These are phyloP conservation scores for Papilionanthe hybrid DNA, from an alignment of 116 monocot genomes.

Conservation along the genomic window DNA sequence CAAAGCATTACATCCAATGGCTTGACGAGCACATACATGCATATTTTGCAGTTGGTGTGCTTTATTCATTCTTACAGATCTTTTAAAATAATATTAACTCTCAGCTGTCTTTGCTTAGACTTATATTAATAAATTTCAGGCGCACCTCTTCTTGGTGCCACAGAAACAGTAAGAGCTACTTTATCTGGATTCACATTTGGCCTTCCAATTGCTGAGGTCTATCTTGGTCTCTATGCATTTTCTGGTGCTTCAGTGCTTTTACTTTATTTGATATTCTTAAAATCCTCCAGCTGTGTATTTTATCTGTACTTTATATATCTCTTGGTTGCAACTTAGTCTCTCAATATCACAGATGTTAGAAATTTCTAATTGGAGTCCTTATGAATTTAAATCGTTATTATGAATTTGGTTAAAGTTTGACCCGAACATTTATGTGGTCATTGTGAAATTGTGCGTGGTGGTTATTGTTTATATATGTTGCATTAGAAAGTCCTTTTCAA, in stretches of 20 bases:
- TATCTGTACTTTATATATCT: not conserved
- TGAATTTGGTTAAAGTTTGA: not conserved
- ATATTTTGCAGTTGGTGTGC: slow-evolving; percentile 78
- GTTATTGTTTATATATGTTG: not conserved
- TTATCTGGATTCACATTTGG: slow-evolving; percentile 89
- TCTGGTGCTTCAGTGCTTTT: not conserved
- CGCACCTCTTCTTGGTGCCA: slow-evolving; percentile 82
- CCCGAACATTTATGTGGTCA: not conserved
- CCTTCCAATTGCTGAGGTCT: slow-evolving; percentile 90
- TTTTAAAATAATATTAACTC: not conserved
- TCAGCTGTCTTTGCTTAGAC: slow-evolving; percentile 7
- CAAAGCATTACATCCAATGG: slow-evolving; percentile 90
- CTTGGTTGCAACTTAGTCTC: not conserved
- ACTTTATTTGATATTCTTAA: not conserved
- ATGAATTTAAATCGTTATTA: not conserved
- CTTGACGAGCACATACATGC: slow-evolving; percentile 97
- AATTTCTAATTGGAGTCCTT: not conserved
- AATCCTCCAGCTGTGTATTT: not conserved
- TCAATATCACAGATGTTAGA: not conserved
- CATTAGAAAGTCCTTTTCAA: not conserved
- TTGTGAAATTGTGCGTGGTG: not conserved
- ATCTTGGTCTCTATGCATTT: slow-evolving; percentile 8
- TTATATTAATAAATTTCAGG: slow-evolving; percentile 29
- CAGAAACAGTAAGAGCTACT: slow-evolving; percentile 67
- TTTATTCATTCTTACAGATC: not conserved